Percentiles rank a stretch among this genome's conserved stretches.
Evolutionary conservation across 2,329 filamentous ascomycete species (phyloP).

Genomic region (Sporothrix globosa): DNA sequence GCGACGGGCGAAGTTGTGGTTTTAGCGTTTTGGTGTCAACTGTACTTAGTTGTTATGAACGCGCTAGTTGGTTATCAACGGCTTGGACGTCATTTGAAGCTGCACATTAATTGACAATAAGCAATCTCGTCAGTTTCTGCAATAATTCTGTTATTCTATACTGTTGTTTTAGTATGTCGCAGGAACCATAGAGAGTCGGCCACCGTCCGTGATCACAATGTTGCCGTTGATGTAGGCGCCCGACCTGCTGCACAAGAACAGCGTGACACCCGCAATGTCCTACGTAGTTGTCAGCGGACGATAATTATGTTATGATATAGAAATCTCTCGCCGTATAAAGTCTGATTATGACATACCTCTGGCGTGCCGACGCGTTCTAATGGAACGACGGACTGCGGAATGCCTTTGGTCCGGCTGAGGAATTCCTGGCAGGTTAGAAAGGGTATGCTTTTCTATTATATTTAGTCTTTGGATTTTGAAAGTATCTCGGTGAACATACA

Average conservation of each 20-base stretch:
- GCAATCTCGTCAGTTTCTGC: no score
- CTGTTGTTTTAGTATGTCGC: slow-evolving; percentile 1
- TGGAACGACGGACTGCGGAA: slow-evolving; percentile 1
- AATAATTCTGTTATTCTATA: neutral
- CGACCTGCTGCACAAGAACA: slow-evolving; percentile 20
- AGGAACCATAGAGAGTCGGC: slow-evolving; percentile 15
- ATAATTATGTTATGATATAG: no score
- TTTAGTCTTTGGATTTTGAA: neutral
- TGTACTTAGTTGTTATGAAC: neutral
- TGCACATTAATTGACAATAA: neutral
- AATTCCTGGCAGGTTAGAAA: neutral
- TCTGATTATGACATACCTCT: neutral
- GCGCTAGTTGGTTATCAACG: neutral
- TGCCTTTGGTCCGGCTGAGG: slow-evolving; percentile 1
- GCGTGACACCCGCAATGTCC: slow-evolving; percentile 18
- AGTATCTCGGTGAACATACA: neutral
- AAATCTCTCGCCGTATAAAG: no score
- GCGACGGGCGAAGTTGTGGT: neutral
- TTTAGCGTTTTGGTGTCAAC: neutral
- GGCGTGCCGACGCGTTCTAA: slow-evolving; percentile 11
- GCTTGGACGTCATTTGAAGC: neutral
- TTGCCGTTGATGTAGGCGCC: slow-evolving; percentile 25
- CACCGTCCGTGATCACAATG: slow-evolving; percentile 17
- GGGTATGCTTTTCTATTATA: no score
- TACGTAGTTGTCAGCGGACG: neutral